A percentile compares a stretch with the other conserved stretches of the same genome.
phyloP scores from a whole-genome alignment of 73 alveolate species.

The Symbiodinium pilosum region DNA sequence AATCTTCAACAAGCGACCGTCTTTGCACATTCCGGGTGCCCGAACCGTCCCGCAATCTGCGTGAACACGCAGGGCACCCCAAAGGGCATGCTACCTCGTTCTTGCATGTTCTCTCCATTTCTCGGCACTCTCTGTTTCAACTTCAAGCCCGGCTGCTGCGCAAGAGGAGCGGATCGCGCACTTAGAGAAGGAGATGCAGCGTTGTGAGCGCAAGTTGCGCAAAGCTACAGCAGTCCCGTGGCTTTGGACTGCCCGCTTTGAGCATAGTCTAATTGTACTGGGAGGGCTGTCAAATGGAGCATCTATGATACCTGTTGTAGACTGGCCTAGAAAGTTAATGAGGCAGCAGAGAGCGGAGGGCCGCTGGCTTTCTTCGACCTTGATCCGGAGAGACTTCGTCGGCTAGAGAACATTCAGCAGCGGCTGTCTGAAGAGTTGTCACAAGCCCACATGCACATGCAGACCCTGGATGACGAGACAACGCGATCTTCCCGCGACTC shows the following conservation, averaged over 20 bases:
- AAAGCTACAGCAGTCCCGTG: not conserved
- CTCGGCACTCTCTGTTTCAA: too few species aligned
- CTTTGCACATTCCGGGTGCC: too few species aligned
- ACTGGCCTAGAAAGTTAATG: not conserved
- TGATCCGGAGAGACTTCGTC: not conserved
- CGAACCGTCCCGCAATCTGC: too few species aligned
- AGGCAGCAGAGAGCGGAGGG: not conserved
- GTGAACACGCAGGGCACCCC: too few species aligned
- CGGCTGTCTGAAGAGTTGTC: not conserved
- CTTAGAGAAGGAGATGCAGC: constrained; percentile 1
- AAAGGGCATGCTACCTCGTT: too few species aligned
- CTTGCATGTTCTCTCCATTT: too few species aligned
- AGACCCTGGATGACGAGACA: constrained; percentile 36
- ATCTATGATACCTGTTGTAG: too few species aligned
- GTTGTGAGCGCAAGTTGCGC: constrained; percentile 72
- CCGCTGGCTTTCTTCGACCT: constrained; percentile 1
- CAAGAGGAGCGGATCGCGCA: constrained; percentile 18
- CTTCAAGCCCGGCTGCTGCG: too few species aligned
- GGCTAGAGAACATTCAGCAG: not conserved
- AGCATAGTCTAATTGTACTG: too few species aligned
- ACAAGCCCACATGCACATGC: not conserved
- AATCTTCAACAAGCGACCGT: too few species aligned
- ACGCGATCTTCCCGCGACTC: not conserved
- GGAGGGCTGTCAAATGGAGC: too few species aligned
- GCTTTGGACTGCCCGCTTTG: not conserved